phyloP scores from a whole-genome alignment of 83 land plant species.

The Larix sibirica region DNA sequence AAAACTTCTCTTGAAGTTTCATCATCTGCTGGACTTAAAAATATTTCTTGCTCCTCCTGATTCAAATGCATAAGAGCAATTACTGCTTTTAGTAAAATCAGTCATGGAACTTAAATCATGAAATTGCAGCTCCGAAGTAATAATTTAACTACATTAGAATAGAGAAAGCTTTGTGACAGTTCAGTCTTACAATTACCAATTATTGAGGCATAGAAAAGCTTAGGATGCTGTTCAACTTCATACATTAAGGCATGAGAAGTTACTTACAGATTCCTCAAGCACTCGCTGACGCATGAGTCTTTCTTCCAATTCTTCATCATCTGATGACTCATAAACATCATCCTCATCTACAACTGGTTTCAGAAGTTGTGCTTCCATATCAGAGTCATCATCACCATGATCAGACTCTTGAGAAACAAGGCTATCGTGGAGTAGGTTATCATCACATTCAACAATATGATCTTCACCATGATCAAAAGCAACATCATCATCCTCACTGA shows the following conservation, averaged over 20 bases:
- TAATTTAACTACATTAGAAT: not conserved
- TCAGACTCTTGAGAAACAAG: slow-evolving; percentile 11
- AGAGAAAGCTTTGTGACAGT: not conserved
- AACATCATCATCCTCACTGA: slow-evolving; percentile 50
- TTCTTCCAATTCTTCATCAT: slow-evolving; percentile 75
- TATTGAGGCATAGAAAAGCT: not conserved
- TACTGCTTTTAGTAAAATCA: not conserved
- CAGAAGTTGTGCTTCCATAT: slow-evolving; percentile 25
- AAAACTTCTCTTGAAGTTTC: slow-evolving; percentile 79
- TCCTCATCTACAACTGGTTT: slow-evolving; percentile 31
- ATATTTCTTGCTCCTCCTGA: slow-evolving; percentile 48
- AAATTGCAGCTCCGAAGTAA: not conserved
- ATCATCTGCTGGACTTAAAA: slow-evolving; percentile 60
- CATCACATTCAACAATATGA: slow-evolving; percentile 9
- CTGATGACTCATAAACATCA: slow-evolving; percentile 54
- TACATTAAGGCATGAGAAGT: not conserved
- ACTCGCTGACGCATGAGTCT: slow-evolving; percentile 36
- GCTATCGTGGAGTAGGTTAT: not conserved
- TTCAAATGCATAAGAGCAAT: not conserved
- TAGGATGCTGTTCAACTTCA: not conserved
- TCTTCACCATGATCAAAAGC: slow-evolving; percentile 9
- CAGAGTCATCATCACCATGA: slow-evolving; percentile 36
- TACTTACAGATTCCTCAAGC: slow-evolving; percentile 62
- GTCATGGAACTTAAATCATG: not conserved
- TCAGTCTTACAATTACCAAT: not conserved